phyloP scores from a whole-genome alignment of 2,329 filamentous ascomycete species.

The Trichoderma hamatum region DNA sequence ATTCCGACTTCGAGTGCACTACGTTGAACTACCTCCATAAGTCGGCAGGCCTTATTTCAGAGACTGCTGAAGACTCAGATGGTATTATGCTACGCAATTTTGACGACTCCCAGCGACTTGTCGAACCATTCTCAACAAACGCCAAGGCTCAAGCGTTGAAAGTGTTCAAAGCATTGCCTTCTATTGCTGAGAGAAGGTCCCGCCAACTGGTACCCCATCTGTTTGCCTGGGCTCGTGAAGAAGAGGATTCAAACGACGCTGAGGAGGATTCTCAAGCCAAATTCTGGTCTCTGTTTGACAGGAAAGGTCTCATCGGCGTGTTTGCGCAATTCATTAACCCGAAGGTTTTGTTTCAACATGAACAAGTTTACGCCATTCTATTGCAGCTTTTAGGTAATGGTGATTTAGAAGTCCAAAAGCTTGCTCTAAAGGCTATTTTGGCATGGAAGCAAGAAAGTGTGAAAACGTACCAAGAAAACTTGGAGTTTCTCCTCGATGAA shows the following conservation, averaged over 20 bases:
- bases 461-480: conserved; percentile 77
- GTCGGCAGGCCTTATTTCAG: conserved; percentile 54
- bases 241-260: conserved; percentile 45
- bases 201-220: conserved; percentile 84
- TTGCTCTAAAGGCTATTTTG: conserved; percentile 79
- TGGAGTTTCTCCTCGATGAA: conserved; percentile 87
- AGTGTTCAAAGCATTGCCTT: conserved; percentile 72
- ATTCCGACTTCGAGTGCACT: conserved; percentile 83
- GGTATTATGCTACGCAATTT: conserved; percentile 66
- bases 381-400: conserved; percentile 81
- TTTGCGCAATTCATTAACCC: conserved; percentile 88
- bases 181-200: conserved; percentile 82
- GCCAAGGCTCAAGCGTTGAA: conserved; percentile 79
- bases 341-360: conserved; percentile 75
- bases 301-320: conserved; percentile 78
- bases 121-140: conserved; percentile 54
- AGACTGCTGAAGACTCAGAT: conserved; percentile 55
- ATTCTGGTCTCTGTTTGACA: conserved; percentile 75
- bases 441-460: conserved; percentile 85
- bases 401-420: conserved; percentile 85
- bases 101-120: conserved; percentile 61
- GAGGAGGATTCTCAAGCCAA: conserved; percentile 43
- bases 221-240: conserved; percentile 72
- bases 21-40: conserved; percentile 66
- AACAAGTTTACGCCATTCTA: conserved; percentile 75